Percentiles rank a stretch among this genome's conserved stretches.
Conservation (phyloP, 2,329 filamentous ascomycete species). For the Xylariaceae sp. region DNA sequence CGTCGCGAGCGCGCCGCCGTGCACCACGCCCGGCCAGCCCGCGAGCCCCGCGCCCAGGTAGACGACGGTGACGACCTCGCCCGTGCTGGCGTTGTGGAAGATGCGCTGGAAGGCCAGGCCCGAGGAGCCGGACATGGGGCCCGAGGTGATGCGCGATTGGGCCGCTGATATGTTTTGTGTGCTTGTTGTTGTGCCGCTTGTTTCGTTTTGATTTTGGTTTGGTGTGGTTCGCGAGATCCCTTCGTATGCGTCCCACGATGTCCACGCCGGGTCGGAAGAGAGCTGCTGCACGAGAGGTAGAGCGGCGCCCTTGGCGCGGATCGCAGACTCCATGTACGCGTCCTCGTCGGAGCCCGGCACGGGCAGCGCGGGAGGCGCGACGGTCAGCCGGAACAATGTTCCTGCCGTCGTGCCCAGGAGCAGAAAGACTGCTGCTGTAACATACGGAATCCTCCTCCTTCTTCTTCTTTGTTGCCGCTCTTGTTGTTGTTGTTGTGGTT, state of each 20-base stretch:
- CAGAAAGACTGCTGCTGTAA: slow-evolving; percentile 34
- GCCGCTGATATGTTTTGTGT: background rate
- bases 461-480: slow-evolving; percentile 11
- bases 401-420: slow-evolving; percentile 37
- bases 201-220: too few relatives aligned
- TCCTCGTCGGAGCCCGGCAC: slow-evolving; percentile 37
- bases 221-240: slow-evolving; percentile 7
- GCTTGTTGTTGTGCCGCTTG: too few relatives aligned
- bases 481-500: background rate
- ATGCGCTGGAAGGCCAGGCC: slow-evolving; percentile 52
- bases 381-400: slow-evolving; percentile 33
- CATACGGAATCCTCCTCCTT: slow-evolving; percentile 22
- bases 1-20: slow-evolving; percentile 66
- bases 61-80: slow-evolving; percentile 57
- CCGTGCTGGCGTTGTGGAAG: slow-evolving; percentile 56
- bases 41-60: slow-evolving; percentile 59
- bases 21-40: slow-evolving; percentile 67
- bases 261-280: slow-evolving; percentile 37
- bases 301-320: slow-evolving; percentile 38
- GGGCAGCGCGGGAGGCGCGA: slow-evolving; percentile 40
- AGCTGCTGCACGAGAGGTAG: slow-evolving; percentile 45
- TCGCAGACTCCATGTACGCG: slow-evolving; percentile 32
- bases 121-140: slow-evolving; percentile 36
- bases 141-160: slow-evolving; percentile 33
- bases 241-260: slow-evolving; percentile 39